A percentile compares a stretch with the other conserved stretches of the same genome.
Evolutionary conservation across 805 yeast genomes (phyloP).

Genomic region (Lipomyces mesembrius): DNA sequence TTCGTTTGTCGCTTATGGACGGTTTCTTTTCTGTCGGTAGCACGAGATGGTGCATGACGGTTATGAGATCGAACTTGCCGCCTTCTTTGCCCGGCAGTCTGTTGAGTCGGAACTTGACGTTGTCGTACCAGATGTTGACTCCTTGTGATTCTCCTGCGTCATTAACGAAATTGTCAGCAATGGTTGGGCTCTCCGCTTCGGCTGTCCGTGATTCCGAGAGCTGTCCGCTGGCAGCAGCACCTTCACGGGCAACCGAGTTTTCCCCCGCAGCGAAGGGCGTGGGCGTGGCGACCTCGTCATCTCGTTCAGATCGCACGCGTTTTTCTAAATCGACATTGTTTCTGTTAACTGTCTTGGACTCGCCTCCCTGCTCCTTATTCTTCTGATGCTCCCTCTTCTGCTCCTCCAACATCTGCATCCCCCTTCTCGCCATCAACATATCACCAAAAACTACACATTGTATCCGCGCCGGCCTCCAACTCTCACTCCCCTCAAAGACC

Average conservation of each 20-base stretch:
- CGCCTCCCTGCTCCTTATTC: neutral
- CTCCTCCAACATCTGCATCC: conserved; percentile 73
- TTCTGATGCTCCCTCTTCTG: conserved; percentile 47
- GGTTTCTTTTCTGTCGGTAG: conserved; percentile 66
- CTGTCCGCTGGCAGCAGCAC: neutral
- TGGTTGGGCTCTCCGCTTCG: neutral
- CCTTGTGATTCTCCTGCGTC: neutral
- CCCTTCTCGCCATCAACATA: conserved; percentile 76
- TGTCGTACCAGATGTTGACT: conserved; percentile 16
- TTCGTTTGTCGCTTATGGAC: conserved; percentile 68
- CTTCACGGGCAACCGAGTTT: neutral
- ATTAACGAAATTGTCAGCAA: neutral
- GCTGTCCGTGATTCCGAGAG: neutral
- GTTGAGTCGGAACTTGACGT: conserved; percentile 26
- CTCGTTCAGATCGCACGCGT: neutral
- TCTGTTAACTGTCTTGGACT: neutral
- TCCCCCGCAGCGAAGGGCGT: too few species aligned
- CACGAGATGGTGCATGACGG: conserved; percentile 78
- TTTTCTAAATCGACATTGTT: neutral
- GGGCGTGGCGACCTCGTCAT: neutral
- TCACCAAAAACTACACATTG: conserved; percentile 75
- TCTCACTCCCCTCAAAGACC: conserved; percentile 61
- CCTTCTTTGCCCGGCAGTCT: conserved; percentile 13
- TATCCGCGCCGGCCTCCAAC: conserved; percentile 62
- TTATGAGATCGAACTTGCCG: conserved; percentile 72